phyloP scores from a whole-genome alignment of 345 rosid species.

The Lepidium aucheri region DNA sequence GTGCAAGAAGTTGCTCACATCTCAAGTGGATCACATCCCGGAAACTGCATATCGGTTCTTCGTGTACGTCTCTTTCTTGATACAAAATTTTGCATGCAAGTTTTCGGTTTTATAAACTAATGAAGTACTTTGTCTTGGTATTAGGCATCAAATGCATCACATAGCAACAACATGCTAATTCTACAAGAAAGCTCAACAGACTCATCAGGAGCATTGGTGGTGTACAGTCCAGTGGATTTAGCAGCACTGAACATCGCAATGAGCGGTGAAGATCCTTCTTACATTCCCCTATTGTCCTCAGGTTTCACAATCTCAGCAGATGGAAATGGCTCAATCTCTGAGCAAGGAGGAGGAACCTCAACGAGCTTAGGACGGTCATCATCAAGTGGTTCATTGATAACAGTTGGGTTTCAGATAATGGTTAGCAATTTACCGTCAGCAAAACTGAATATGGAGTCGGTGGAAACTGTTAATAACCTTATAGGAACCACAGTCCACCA shows the following conservation, averaged over 20 bases:
- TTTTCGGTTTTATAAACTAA: not conserved
- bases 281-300: conserved; percentile 83
- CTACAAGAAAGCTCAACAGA: conserved; percentile 95
- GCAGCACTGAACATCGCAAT: conserved; percentile 78
- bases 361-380: conserved; percentile 52
- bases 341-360: conserved; percentile 54
- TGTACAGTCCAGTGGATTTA: conserved; percentile 84
- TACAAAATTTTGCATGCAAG: not conserved
- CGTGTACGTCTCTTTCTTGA: conserved; percentile 45
- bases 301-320: conserved; percentile 82
- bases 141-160: conserved; percentile 69
- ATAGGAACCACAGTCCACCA: conserved; percentile 83
- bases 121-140: not conserved
- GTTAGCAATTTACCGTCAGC: conserved; percentile 86
- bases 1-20: conserved; percentile 95
- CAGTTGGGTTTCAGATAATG: conserved; percentile 90
- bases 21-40: conserved; percentile 81
- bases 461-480: conserved; percentile 80
- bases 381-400: conserved; percentile 55
- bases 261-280: conserved; percentile 90
- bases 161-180: conserved; percentile 77
- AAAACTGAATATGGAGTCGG: conserved; percentile 88
- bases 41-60: conserved; percentile 89
- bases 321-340: conserved; percentile 23
- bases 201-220: conserved; percentile 72